Evolutionary conservation across 2,329 filamentous ascomycete genomes (phyloP), one percentile per base, ranked within the genome.

Genomic region (Zymoseptoria crescenta): DNA sequence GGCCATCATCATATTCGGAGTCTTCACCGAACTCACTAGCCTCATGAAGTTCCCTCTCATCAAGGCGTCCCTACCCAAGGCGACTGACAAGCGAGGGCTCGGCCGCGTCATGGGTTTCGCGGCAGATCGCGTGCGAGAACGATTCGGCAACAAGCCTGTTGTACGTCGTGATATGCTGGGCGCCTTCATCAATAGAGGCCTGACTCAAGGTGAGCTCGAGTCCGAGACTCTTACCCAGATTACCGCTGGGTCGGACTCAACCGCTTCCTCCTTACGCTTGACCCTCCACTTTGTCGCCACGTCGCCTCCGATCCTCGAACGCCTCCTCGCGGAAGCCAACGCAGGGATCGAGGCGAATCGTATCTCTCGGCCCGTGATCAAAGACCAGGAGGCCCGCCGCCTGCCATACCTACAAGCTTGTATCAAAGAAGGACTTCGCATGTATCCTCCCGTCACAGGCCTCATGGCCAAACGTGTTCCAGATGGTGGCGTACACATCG

Each of bases 241-340:
- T 49, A 73, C 82, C 4, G 82, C 82, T 4, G 83, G 83, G 3
- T 81, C 81, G 0, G 83, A 85, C 60, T 84, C 81, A 0, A 83
- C 81, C 0, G 81, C 83, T 0, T 81, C 80, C 0, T 77, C 77
- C 1, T 76, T 86, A 8, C 78, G 83, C 2, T 74, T 77, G 45
- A 81, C 77, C 1, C 62, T 85, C 57, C 75, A 84, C 21, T 76
- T 81, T 66, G 68, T 85, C 57, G 76, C 79, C 21, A 80, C 77
- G n/a, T 79, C 76, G 24, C 79, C 79, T 0, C 73, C 72, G 1
- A 76, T 82, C 0, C 75, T 79, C 58, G 58, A 63, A 3, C 77
- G 70, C 2, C 71, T 86, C 0, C 76, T 77, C 4, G 70, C 60
- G 0, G 80, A 85, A 62, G 76, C 81, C 8, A 73, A 75, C 62